A percentile compares a stretch with the other conserved stretches of the same genome.
Conservation (phyloP, 805 yeast species). For the Candida oleophila region DNA sequence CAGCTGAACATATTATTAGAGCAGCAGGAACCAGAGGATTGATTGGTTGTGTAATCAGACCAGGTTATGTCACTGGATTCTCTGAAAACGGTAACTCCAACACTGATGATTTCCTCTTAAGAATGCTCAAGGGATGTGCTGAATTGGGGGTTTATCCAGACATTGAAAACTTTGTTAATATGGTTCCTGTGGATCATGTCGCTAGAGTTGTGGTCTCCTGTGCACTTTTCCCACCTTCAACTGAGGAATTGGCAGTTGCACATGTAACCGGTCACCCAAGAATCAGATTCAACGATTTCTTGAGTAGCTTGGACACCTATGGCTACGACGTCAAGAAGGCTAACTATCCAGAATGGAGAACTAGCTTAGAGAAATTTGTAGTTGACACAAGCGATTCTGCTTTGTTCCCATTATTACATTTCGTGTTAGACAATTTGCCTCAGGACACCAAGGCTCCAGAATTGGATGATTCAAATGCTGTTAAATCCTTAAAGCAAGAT, state of each 20-base stretch:
- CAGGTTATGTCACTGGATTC: slow-evolving; percentile 94
- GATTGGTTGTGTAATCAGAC: slow-evolving; percentile 86
- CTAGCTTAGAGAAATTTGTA: slow-evolving; percentile 71
- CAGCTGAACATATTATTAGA: slow-evolving; percentile 86
- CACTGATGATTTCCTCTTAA: slow-evolving; percentile 92
- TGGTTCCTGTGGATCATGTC: slow-evolving; percentile 98
- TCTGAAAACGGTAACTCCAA: slow-evolving; percentile 83
- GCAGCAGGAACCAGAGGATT: slow-evolving; percentile 86
- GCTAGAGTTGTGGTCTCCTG: slow-evolving; percentile 87
- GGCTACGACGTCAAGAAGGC: slow-evolving; percentile 68
- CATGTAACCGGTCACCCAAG: slow-evolving; percentile 99
- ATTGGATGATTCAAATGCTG: slow-evolving; percentile 83
- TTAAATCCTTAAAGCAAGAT: slow-evolving; percentile 63
- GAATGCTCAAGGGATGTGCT: slow-evolving; percentile 93
- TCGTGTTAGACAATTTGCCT: slow-evolving; percentile 90
- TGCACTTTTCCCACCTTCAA: slow-evolving; percentile 70
- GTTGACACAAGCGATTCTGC: slow-evolving; percentile 78
- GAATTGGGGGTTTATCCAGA: slow-evolving; percentile 86
- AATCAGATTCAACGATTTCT: slow-evolving; percentile 71
- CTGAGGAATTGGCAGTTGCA: slow-evolving; percentile 62
- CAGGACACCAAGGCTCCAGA: slow-evolving; percentile 93
- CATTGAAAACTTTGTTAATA: slow-evolving; percentile 83
- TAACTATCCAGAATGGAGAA: slow-evolving; percentile 79
- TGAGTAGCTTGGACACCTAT: slow-evolving; percentile 60
- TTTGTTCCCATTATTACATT: slow-evolving; percentile 87